phyloP scores from a whole-genome alignment of 257 asterid species.

The Lycium ferocissimum region DNA sequence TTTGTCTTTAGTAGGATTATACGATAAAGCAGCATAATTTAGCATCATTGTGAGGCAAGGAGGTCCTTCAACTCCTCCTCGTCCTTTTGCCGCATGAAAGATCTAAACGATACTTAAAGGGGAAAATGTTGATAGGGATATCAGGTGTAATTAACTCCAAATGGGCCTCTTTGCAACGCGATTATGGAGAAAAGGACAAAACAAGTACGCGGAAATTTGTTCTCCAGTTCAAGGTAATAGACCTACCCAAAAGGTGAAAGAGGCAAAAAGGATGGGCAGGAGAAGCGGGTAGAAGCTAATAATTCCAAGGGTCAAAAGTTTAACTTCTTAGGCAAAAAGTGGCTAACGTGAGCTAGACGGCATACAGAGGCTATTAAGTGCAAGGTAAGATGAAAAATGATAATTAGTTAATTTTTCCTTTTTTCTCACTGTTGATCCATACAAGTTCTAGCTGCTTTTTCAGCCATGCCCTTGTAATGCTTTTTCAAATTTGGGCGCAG shows the following conservation, averaged over 20 bases:
- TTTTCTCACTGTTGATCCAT: constrained; percentile 13
- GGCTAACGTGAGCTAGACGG: background rate
- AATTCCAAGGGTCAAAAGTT: background rate
- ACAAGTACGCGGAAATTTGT: background rate
- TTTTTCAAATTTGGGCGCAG: constrained; percentile 8
- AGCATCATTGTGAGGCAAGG: background rate
- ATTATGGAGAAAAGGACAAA: background rate
- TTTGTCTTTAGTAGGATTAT: background rate
- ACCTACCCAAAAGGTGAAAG: background rate
- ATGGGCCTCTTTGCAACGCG: background rate
- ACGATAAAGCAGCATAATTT: background rate
- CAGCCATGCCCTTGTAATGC: constrained; percentile 19
- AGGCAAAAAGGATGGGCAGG: background rate
- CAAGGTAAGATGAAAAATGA: background rate
- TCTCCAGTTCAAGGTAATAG: constrained; percentile 4
- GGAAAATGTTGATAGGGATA: background rate
- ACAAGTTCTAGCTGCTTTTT: constrained; percentile 5
- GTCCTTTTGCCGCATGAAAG: too few relatives aligned
- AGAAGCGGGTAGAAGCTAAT: background rate
- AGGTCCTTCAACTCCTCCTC: background rate
- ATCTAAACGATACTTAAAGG: background rate
- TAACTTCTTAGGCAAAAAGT: background rate
- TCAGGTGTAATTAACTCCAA: background rate
- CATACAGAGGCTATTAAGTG: background rate
- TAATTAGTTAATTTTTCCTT: background rate